phyloP scores from a whole-genome alignment of 2,329 filamentous ascomycete genomes.

The Calonectria naviculata region DNA sequence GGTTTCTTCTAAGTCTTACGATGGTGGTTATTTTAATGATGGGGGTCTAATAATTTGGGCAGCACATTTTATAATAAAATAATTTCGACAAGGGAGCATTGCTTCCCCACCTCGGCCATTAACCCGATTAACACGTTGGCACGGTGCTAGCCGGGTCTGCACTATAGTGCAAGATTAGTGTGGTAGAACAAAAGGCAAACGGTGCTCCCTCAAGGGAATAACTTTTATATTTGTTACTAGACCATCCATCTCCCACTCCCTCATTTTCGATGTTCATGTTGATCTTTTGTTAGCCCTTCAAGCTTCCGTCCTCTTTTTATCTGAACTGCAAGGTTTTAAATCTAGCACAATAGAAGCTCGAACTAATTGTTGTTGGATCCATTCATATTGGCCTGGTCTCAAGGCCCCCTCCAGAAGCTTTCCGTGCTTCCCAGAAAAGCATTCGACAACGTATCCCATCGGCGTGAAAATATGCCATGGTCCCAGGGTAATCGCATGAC shows the following conservation, averaged over 20 bases:
- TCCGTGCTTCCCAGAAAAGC: not conserved
- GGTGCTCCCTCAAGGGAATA: no score
- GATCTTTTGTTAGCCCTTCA: no score
- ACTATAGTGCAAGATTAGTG: no score
- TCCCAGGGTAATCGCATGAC: constrained; percentile 5
- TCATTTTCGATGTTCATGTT: no score
- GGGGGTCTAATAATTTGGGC: not conserved
- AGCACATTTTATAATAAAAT: not conserved
- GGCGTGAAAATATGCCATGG: constrained; percentile 15
- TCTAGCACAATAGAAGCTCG: not conserved
- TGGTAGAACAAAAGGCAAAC: no score
- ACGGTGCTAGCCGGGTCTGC: no score
- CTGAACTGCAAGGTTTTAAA: not conserved
- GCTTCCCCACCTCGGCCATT: not conserved
- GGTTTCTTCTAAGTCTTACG: not conserved
- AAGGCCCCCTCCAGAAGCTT: not conserved
- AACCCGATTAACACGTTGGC: no score
- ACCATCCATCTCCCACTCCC: no score
- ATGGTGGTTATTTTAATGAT: not conserved
- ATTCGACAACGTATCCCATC: not conserved
- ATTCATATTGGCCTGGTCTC: constrained; percentile 16
- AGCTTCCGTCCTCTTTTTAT: not conserved
- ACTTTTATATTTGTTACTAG: no score
- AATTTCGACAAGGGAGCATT: not conserved
- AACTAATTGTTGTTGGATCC: not conserved